Base-by-base conservation (phyloP, 1,284 basidiomycete genomes). In the Agroathelia rolfsii region DNA sequence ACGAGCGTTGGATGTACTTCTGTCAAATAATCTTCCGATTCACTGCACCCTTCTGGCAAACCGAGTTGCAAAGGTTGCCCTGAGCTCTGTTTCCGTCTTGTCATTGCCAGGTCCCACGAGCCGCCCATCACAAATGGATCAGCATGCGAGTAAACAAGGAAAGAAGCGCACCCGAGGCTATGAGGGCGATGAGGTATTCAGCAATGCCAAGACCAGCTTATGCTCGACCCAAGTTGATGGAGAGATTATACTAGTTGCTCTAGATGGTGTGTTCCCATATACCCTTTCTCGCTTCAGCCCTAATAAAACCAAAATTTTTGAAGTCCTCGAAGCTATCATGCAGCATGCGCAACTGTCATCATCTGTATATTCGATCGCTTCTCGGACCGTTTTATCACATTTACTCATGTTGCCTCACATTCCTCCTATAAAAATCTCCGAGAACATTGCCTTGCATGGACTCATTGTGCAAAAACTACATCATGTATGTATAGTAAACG, bases 131-230 rank as follows among this genome's bases (percentile, higher is more conserved):
- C 43, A 41, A 15, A 42, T 28, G 24, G 43, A 33, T 15, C 24
- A 44, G 6, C 20, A 25, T 23, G 41, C 45, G 16, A 45, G 54
- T 6, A 76, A 64, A 48, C 76, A 76, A 45, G 72, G 74, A 30
- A 90, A 82, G 57, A 92, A 87, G 53, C 65, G 82, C 24, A 68
- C 70, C 12, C 68, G 78, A 20, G 78, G 70, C 5, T 85, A 76
- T 32, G 83, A 85, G 48, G 84, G 78, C 16, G 86, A 88, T 42
- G 82, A 83, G 43, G 58, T 85, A 6, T 76, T 93, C 48, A 76
- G 70, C 33, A 50, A 61, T 4, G 60, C 68, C 1, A 59, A 65
- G 24, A 55, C 61, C 17, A 58, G 69, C 3, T 48, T 75, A 19
- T 76, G 69, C 41, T 49, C 66, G 1, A 65, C 63, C 1, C 36